Evolutionary conservation across 352 stramenopile genomes (phyloP).

Genomic region (Globisporangium viniferum): DNA sequence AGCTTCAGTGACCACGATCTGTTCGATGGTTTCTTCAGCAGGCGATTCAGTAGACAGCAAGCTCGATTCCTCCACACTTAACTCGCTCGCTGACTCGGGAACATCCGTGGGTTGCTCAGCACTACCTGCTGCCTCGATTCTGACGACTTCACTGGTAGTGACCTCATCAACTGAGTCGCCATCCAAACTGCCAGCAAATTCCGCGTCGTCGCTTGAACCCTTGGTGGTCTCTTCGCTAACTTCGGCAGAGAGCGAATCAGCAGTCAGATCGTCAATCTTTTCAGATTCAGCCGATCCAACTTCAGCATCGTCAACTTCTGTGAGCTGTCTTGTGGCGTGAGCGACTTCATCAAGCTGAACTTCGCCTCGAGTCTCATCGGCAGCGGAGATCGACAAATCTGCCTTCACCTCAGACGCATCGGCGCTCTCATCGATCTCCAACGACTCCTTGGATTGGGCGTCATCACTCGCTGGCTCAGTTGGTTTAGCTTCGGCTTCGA

Average conservation of each 20-base stretch:
- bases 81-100: neutral
- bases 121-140: neutral
- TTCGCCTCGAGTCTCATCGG: neutral
- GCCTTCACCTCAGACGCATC: conserved; percentile 1
- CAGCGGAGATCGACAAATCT: neutral
- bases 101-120: neutral
- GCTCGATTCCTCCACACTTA: neutral
- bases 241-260: neutral
- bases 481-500: neutral
- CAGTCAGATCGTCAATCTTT: neutral
- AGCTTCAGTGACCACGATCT: neutral
- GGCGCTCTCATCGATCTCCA: neutral
- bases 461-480: neutral
- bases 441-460: neutral
- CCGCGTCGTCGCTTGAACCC: neutral
- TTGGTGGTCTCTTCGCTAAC: neutral
- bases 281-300: neutral
- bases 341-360: neutral
- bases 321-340: neutral
- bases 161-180: neutral
- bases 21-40: neutral
- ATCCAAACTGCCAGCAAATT: neutral
- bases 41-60: neutral
- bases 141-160: neutral
- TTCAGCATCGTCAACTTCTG: neutral